These are phyloP conservation scores for Plasmodium berghei DNA, from an alignment of 169 alveolate genomes.

Conservation along the genomic window DNA sequence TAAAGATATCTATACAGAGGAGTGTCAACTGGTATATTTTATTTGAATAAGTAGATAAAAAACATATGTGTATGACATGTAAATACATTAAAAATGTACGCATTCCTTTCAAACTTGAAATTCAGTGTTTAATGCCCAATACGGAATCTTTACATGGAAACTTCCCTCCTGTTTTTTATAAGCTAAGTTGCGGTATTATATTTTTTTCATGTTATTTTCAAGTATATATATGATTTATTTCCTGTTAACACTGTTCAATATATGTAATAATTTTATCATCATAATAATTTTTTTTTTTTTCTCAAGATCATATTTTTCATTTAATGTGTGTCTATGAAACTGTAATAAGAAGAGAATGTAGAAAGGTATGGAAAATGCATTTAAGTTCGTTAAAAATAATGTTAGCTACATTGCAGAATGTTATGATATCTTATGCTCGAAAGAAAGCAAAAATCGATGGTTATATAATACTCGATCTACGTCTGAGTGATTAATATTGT, in stretches of 20 bases:
- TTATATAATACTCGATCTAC: too few relatives aligned
- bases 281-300: slow-evolving; percentile 6
- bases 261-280: not conserved
- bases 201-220: not conserved
- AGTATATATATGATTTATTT: not conserved
- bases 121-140: slow-evolving; percentile 69
- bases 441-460: too few relatives aligned
- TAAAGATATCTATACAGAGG: slow-evolving; percentile 14
- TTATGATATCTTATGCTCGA: too few relatives aligned
- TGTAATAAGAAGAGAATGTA: slow-evolving; percentile 64
- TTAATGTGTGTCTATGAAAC: slow-evolving; percentile 74
- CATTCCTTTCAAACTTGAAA: not conserved
- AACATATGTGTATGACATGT: not conserved
- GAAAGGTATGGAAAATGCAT: slow-evolving; percentile 30
- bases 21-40: slow-evolving; percentile 50
- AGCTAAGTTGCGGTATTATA: slow-evolving; percentile 53
- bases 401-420: too few relatives aligned
- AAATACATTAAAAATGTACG: not conserved
- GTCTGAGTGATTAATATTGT: too few relatives aligned
- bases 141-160: slow-evolving; percentile 73
- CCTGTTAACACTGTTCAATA: not conserved
- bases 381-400: too few relatives aligned
- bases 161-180: slow-evolving; percentile 61
- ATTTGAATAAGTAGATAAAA: not conserved
- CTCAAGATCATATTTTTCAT: slow-evolving; percentile 66